Base-by-base conservation (phyloP, 768 basidiomycete species). In the Dendrothele bispora region DNA sequence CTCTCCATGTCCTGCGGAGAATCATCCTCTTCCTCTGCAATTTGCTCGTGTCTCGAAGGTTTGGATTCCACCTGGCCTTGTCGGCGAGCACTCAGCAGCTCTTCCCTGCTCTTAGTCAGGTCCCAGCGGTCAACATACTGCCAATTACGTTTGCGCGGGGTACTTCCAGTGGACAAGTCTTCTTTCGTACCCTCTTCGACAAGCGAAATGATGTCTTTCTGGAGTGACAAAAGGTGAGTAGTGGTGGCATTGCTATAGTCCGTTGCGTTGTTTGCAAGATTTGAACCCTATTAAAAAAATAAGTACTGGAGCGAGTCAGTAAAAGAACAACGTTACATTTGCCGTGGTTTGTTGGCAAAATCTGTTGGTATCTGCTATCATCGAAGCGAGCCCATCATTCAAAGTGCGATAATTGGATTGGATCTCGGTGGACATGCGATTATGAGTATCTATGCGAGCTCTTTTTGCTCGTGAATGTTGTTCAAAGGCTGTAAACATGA, bases 111-210 rank as follows among this genome's bases (percentile, higher is more conserved):
- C 51, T 79, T 70, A 5, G 88, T 89, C 49, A 88, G 66, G 34
- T 81, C 75, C 88, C 91, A 92, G 41, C 80, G 66, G 53, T 87
- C 85, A 5, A 74, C 71, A 50, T 84, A 84, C 50, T 84, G 71
- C 82, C 86, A 87, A 25, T 66, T 64, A 26, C 87, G 83, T 70
- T 89, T 91, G 38, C 79, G 80, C 28, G 91, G 91, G 3, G 91
- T 93, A 45, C 68, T 67, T 5, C 91, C 91, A 12, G 84, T 88
- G 1, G 86, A 67, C 18, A 67, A 60, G 57, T 92, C 91, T 46
- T 82, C 80, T 47, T 69, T 76, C 7, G 77, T 70, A 7, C 83
- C 88, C 46, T 82, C 71, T 24, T 82, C 77, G 6, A 73, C 60
- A 18, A 91, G 65, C 12, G 70, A 65, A 25, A 74, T 69, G 2